These are phyloP conservation scores for Amanita subjunquillea DNA, from an alignment of 768 basidiomycete genomes.

Conservation along the genomic window DNA sequence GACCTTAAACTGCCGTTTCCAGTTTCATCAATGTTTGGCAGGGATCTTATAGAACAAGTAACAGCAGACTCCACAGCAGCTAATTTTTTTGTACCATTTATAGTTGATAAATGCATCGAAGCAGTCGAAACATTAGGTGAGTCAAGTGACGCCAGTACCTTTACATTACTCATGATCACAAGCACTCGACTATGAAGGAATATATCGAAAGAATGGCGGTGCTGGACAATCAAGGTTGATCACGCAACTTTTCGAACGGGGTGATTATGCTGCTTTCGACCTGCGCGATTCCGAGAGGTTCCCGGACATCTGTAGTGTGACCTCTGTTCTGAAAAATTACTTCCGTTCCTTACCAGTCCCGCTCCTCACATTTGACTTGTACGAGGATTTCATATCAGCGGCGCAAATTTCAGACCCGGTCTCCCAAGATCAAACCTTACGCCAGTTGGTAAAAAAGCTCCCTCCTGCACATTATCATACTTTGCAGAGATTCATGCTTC, in stretches of 20 bases:
- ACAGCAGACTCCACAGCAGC: conserved; percentile 49
- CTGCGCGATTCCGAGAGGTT: conserved; percentile 79
- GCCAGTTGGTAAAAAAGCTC: conserved; percentile 63
- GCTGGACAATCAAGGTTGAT: conserved; percentile 87
- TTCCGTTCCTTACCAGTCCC: conserved; percentile 90
- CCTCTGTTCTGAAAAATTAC: conserved; percentile 94
- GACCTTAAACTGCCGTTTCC: conserved; percentile 10
- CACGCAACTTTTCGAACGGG: conserved; percentile 89
- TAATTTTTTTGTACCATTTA: conserved; percentile 64
- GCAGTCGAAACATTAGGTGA: conserved; percentile 83
- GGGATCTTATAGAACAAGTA: conserved; percentile 80
- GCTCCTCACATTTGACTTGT: conserved; percentile 81
- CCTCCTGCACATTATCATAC: conserved; percentile 88
- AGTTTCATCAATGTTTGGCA: conserved; percentile 92
- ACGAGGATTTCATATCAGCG: conserved; percentile 81
- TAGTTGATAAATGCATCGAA: conserved; percentile 93
- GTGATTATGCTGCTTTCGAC: conserved; percentile 84
- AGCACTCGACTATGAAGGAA: conserved; percentile 95
- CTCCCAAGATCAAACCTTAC: conserved; percentile 48
- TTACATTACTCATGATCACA: neutral
- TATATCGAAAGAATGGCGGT: conserved; percentile 97
- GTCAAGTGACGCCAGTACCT: conserved; percentile 14
- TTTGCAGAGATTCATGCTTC: conserved; percentile 70
- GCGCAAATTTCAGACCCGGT: conserved; percentile 56
- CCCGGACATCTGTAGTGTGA: conserved; percentile 96